Evolutionary conservation across 1,284 basidiomycete genomes (phyloP).

Genomic region (Ceratobasidium sp.): DNA sequence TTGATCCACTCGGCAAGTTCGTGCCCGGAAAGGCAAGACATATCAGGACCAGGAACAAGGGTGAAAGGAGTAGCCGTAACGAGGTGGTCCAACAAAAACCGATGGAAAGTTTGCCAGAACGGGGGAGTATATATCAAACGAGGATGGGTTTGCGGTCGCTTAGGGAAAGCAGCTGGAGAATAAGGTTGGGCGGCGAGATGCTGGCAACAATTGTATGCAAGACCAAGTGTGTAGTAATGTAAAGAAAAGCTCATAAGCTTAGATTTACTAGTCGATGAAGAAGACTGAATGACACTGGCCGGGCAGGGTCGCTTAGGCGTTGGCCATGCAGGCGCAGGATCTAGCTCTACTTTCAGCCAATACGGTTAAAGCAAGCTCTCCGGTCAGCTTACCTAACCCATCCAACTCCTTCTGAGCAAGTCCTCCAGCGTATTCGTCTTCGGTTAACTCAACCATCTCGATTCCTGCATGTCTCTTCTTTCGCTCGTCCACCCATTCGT

Average conservation of each 20-base stretch:
- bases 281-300: conserved; percentile 7
- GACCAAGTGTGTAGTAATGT: conserved; percentile 26
- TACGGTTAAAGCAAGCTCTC: too few species aligned
- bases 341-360: background rate
- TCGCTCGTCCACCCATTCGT: background rate
- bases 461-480: background rate
- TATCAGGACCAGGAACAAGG: background rate
- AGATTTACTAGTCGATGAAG: background rate
- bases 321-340: background rate
- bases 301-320: conserved; percentile 7
- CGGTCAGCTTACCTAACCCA: background rate
- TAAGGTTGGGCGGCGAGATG: background rate
- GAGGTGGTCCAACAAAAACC: background rate
- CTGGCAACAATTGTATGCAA: background rate
- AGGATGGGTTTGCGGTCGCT: conserved; percentile 12
- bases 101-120: conserved; percentile 21
- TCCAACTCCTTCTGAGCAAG: background rate
- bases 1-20: conserved; percentile 1
- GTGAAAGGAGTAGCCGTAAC: conserved; percentile 12
- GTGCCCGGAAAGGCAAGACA: background rate
- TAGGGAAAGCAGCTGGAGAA: background rate
- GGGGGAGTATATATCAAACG: background rate
- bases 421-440: background rate
- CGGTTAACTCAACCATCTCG: background rate
- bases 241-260: conserved; percentile 33